These are phyloP conservation scores for Echeveria elegans DNA, from an alignment of 164 flowering plant species.

Conservation along the genomic window DNA sequence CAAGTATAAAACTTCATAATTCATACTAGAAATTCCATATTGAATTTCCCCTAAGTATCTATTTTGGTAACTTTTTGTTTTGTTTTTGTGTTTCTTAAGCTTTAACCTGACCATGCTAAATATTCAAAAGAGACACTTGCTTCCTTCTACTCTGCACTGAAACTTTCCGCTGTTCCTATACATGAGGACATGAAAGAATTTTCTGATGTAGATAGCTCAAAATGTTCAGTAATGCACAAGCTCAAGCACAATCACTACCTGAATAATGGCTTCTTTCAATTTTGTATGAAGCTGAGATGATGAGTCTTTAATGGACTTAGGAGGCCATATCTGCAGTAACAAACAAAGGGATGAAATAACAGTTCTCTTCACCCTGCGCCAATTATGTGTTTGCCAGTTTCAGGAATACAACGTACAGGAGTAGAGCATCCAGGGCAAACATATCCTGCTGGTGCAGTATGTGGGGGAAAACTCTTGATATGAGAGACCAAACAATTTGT, in stretches of 20 bases:
- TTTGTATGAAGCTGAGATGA: constrained; percentile 83
- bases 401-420: constrained; percentile 40
- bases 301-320: constrained; percentile 88
- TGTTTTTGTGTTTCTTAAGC: too few species aligned
- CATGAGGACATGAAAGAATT: background rate
- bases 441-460: constrained; percentile 96
- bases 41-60: background rate
- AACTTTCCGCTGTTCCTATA: too few species aligned
- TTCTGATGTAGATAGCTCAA: background rate
- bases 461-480: constrained; percentile 75
- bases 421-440: constrained; percentile 84
- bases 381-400: background rate
- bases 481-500: constrained; percentile 83
- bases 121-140: too few species aligned
- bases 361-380: background rate
- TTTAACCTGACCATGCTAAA: too few species aligned
- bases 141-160: too few species aligned
- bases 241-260: constrained; percentile 31
- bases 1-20: too few species aligned
- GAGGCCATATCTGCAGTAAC: constrained; percentile 92
- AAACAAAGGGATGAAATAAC: constrained; percentile 9
- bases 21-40: background rate
- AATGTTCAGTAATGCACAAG: background rate
- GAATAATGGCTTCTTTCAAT: constrained; percentile 81
- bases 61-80: too few species aligned